phyloP scores from a whole-genome alignment of 1,284 basidiomycete genomes.

The Cutaneotrichosporon spelunceum region DNA sequence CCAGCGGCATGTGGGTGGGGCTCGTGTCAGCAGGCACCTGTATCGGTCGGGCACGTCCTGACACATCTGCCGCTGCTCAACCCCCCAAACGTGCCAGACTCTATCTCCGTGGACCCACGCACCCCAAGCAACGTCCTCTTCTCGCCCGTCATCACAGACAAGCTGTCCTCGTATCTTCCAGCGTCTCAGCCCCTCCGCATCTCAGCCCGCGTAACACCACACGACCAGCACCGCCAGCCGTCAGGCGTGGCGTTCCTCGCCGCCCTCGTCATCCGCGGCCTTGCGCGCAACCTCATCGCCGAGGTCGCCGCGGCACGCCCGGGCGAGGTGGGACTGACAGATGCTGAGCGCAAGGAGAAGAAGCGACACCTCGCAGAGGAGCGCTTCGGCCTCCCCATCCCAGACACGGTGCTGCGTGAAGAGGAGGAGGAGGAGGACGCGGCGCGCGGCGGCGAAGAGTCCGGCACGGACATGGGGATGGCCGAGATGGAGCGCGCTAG shows the following conservation, averaged over 20 bases:
- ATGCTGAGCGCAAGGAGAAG: conserved; percentile 30
- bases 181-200: conserved; percentile 26
- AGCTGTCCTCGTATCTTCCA: conserved; percentile 33
- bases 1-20: conserved; percentile 39
- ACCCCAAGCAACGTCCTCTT: conserved; percentile 15
- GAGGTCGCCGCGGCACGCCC: conserved; percentile 34
- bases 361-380: conserved; percentile 42
- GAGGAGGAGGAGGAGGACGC: conserved; percentile 44
- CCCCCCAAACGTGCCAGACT: conserved; percentile 21
- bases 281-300: conserved; percentile 36
- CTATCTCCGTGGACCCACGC: conserved; percentile 21
- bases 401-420: conserved; percentile 39
- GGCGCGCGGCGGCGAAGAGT: conserved; percentile 25
- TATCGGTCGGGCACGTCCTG: conserved; percentile 39
- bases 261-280: conserved; percentile 45
- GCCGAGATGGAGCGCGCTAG: conserved; percentile 38
- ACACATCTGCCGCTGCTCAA: conserved; percentile 39
- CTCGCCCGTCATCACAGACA: conserved; percentile 24
- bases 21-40: conserved; percentile 32
- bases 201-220: conserved; percentile 29
- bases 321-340: conserved; percentile 18
- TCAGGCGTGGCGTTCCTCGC: conserved; percentile 43
- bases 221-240: conserved; percentile 33
- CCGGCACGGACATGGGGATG: conserved; percentile 19
- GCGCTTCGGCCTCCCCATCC: conserved; percentile 49